phyloP scores from a whole-genome alignment of 257 asterid genomes.

The Penstemon newberryi region DNA sequence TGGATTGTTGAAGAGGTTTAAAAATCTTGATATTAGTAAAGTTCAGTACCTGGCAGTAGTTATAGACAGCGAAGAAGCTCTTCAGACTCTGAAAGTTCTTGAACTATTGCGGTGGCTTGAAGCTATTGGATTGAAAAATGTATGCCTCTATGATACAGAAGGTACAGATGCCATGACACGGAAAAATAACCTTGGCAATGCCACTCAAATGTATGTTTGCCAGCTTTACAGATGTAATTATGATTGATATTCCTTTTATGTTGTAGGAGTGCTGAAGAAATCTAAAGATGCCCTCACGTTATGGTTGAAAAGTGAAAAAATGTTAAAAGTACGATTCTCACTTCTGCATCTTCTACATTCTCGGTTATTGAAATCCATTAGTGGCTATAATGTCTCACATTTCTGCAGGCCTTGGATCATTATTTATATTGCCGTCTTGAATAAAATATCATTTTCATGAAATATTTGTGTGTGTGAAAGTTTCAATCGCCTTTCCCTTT shows the following conservation, averaged over 20 bases:
- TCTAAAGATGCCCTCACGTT: conserved; percentile 59
- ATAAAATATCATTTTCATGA: conserved; percentile 3
- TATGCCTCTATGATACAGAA: conserved; percentile 85
- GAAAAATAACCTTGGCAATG: conserved; percentile 16
- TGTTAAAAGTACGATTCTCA: conserved; percentile 47
- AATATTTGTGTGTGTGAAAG: conserved; percentile 3
- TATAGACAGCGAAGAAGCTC: conserved; percentile 89
- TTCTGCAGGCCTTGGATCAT: conserved; percentile 9
- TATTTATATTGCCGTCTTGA: conserved; percentile 3
- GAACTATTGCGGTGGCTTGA: conserved; percentile 73
- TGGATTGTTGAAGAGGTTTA: conserved; percentile 54
- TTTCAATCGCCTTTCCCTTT: neutral
- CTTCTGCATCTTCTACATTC: conserved; percentile 19
- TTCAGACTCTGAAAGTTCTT: conserved; percentile 58
- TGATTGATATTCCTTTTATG: conserved; percentile 24
- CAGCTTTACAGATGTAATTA: conserved; percentile 10
- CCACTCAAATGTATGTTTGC: conserved; percentile 15
- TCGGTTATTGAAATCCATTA: conserved; percentile 15
- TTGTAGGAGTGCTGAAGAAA: conserved; percentile 77
- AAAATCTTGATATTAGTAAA: conserved; percentile 57
- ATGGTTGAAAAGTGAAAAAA: conserved; percentile 45
- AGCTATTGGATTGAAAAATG: conserved; percentile 57
- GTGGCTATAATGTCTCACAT: neutral
- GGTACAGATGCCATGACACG: conserved; percentile 45
- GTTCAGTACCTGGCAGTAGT: conserved; percentile 81